Conservation (phyloP, 2,329 filamentous ascomycete species). For the Tolypocladium sp. region DNA sequence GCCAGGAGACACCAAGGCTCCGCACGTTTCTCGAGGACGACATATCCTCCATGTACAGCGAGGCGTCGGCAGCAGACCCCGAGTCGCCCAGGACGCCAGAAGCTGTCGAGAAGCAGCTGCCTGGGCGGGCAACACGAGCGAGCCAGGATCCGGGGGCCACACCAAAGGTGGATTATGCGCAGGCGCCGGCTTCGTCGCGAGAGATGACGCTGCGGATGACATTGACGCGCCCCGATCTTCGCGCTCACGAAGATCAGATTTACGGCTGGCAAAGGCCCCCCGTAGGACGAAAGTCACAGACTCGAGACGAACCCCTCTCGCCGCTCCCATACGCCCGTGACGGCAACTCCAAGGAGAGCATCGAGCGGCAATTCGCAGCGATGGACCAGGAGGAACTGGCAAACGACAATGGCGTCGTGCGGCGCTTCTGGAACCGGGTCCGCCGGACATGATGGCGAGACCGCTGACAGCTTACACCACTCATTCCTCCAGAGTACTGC, state of each 20-base stretch:
- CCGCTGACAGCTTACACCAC: neutral
- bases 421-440: slow-evolving; percentile 56
- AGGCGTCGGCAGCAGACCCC: slow-evolving; percentile 44
- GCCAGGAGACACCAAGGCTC: slow-evolving; percentile 28
- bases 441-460: slow-evolving; percentile 26
- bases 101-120: slow-evolving; percentile 29
- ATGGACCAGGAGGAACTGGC: slow-evolving; percentile 38
- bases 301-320: slow-evolving; percentile 23
- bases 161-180: slow-evolving; percentile 33
- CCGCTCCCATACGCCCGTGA: slow-evolving; percentile 20
- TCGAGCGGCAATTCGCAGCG: slow-evolving; percentile 43
- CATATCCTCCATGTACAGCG: slow-evolving; percentile 43
- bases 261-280: slow-evolving; percentile 54
- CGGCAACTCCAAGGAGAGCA: slow-evolving; percentile 37
- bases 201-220: slow-evolving; percentile 98
- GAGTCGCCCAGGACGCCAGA: slow-evolving; percentile 52
- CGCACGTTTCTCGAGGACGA: slow-evolving; percentile 53
- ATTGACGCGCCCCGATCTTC: slow-evolving; percentile 78
- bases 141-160: slow-evolving; percentile 15
- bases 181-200: slow-evolving; percentile 48
- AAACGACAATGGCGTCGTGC: slow-evolving; percentile 45
- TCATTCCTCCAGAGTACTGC: neutral
- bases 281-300: slow-evolving; percentile 33
- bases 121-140: slow-evolving; percentile 15
- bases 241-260: slow-evolving; percentile 62